These are phyloP conservation scores for Pleurotus ostreatus DNA, from an alignment of 768 basidiomycete species.

Conservation along the genomic window DNA sequence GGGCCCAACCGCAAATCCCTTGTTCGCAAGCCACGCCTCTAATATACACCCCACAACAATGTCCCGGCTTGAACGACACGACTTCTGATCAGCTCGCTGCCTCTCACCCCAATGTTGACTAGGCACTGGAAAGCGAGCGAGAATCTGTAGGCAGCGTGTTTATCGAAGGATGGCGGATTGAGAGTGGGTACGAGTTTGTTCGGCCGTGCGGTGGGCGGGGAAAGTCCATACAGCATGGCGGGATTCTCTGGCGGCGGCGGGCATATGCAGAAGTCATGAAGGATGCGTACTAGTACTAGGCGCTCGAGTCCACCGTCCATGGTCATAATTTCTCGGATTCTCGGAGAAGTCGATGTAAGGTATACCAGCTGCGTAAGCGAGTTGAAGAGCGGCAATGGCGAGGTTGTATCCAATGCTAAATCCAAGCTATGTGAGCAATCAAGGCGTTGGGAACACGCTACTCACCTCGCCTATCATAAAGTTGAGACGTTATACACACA, in stretches of 20 bases:
- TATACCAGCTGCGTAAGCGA: conserved; percentile 95
- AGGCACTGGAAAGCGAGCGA: conserved; percentile 95
- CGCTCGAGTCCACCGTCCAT: conserved; percentile 97
- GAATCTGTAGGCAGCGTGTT: conserved; percentile 84
- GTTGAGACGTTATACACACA: conserved; percentile 89
- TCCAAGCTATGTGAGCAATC: neutral
- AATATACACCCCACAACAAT: conserved; percentile 91
- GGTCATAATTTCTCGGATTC: conserved; percentile 98
- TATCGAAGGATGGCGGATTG: conserved; percentile 70
- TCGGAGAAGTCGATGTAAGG: conserved; percentile 94
- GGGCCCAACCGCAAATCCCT: conserved; percentile 84
- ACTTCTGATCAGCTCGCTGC: conserved; percentile 87
- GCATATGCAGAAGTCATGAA: conserved; percentile 82
- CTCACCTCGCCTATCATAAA: conserved; percentile 92
- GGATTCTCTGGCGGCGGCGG: conserved; percentile 82
- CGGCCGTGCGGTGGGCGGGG: conserved; percentile 56
- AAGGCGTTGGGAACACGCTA: conserved; percentile 17
- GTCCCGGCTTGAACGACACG: conserved; percentile 94
- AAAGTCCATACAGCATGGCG: conserved; percentile 71
- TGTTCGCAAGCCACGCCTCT: conserved; percentile 87
- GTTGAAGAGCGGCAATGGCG: conserved; percentile 75
- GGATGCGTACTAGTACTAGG: conserved; percentile 85
- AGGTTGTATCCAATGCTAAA: conserved; percentile 49
- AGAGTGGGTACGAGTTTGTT: conserved; percentile 55
- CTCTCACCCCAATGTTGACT: conserved; percentile 94